Evolutionary conservation across 306 rosid species (phyloP), one percentile per base, ranked within the genome.

Genomic region (Pyrus bretschneideri): DNA sequence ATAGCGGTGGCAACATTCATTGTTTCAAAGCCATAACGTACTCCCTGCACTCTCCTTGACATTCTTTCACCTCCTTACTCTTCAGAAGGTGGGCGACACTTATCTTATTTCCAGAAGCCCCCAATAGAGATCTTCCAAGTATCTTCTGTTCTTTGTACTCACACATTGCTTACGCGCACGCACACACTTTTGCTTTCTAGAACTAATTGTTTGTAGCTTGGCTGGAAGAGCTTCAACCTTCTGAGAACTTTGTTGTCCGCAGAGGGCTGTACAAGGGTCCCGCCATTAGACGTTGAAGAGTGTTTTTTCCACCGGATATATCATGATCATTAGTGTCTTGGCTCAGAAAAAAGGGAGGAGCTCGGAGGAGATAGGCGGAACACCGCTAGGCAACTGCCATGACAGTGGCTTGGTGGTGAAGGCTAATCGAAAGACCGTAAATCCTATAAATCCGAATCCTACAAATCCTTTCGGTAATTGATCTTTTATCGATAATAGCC

Each of bases 191-290:
- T 63, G 46, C 9, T 33, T 31, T 4, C 27, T 9, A 13, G 49
- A 21, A 33, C 49, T 66, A 33, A 18, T 4, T 10, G 17, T 63
- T 31, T 31, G 86, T 91, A 75, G 76, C 86, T 1, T 91, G 96
- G 96, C 87, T 93, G 80, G 96, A 93, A 81, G 96, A 91, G 68
- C 85, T 80, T 80, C 96, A 86, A 80, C 98, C 89, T 52, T 87
- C 95, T 2, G 98, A 91, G 27, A 82, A 86, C 88, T 91, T 89
- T 65, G 91, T 86, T 79, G 86, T 93, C 71, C 81, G 88, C 79
- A 85, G 95, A 83, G 96, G 89, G 86, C 81, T 72, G 67, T 93
- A 93, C 87, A 93, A 68, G 83, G 98, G 98, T 78, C 98, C 96
- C 38, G 82, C 88, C 77, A 93, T 93, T 83, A 89, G 86, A 89